These are phyloP conservation scores for Cnidoscolus chayamansa DNA, from an alignment of 441 rosid genomes.

Conservation along the genomic window DNA sequence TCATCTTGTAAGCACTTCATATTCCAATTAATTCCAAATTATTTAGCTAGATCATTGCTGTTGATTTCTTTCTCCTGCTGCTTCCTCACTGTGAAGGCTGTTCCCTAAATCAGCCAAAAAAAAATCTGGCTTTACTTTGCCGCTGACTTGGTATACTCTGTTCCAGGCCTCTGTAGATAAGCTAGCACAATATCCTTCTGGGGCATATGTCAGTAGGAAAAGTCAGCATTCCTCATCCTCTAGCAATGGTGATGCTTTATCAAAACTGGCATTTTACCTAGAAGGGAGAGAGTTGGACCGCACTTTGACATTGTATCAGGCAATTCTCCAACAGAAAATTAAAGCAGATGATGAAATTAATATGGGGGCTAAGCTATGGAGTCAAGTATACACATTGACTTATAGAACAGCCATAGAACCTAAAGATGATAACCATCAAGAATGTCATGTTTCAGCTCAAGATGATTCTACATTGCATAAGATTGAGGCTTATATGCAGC, in stretches of 20 bases:
- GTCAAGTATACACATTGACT: conserved; percentile 57
- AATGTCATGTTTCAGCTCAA: conserved; percentile 24
- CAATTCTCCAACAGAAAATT: conserved; percentile 67
- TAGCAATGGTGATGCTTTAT: conserved; percentile 32
- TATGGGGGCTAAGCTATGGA: conserved; percentile 53
- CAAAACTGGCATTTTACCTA: conserved; percentile 61
- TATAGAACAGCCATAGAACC: conserved; percentile 49
- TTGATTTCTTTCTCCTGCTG: conserved; percentile 10
- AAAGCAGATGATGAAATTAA: conserved; percentile 52
- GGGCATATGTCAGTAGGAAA: conserved; percentile 22
- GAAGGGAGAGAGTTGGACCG: conserved; percentile 63
- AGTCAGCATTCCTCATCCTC: conserved; percentile 33
- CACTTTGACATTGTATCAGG: conserved; percentile 71
- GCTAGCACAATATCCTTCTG: conserved; percentile 34
- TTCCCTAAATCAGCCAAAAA: conserved; percentile 10
- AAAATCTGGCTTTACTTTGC: conserved; percentile 23
- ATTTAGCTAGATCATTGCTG: conserved; percentile 8
- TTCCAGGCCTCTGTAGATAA: conserved; percentile 47
- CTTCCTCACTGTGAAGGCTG: conserved; percentile 1
- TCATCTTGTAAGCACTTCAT: conserved; percentile 27
- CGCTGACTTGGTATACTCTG: conserved; percentile 9
- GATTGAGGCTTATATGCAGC: conserved; percentile 26
- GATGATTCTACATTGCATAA: conserved; percentile 29
- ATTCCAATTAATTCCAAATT: conserved; percentile 4
- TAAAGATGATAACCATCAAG: conserved; percentile 29